Evolutionary conservation across 2,329 filamentous ascomycete genomes (phyloP), one percentile per base, ranked within the genome.

Genomic region (Aspergillus pseudoviridinutans): DNA sequence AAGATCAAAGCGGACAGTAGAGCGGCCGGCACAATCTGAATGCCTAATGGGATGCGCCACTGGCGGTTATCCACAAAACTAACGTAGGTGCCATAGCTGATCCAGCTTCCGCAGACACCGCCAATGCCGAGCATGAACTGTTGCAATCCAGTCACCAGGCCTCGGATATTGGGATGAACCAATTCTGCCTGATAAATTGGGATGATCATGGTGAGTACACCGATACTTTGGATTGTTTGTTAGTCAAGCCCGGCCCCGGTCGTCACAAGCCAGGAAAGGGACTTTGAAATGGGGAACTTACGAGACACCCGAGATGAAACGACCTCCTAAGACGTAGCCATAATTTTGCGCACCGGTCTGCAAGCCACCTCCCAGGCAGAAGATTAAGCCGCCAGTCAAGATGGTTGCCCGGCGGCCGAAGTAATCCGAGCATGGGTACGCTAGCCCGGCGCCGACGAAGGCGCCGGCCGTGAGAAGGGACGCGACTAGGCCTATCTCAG

Each of bases 71-170:
- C 76, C 51, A 66, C 72, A 58, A 85, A 82, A 17, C 79, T 77
- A 42, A 80, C 76, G 61, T 83, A 83, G 4, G 79, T 80, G 49
- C 86, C 90, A 60, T 87, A 93, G 0, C 84, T 86, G 51, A 89
- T 84, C 89, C 89, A 92, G 0, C 85, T 81, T 0, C 90, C 90
- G 17, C 86, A 76, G 1, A 93, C 81, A 17, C 88, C 79, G 56
- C 90, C 90, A 28, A 93, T 83, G 1, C 89, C 90, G 52, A 93
- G 72, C 89, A 92, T 92, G 68, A 92, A 92, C 66, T 92, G 90
- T 71, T 92, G 90, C 3, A 93, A 78, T 29, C 85, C 83, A 0
- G 89, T 92, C 32, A 94, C 82, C 61, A 86, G 80, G 12, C 90
- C 90, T 71, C 90, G 84, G 66, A 93, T 93, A 57, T 82, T 83